Conservation (phyloP, 1,284 basidiomycete genomes). For the Macrocystidia cucumis region DNA sequence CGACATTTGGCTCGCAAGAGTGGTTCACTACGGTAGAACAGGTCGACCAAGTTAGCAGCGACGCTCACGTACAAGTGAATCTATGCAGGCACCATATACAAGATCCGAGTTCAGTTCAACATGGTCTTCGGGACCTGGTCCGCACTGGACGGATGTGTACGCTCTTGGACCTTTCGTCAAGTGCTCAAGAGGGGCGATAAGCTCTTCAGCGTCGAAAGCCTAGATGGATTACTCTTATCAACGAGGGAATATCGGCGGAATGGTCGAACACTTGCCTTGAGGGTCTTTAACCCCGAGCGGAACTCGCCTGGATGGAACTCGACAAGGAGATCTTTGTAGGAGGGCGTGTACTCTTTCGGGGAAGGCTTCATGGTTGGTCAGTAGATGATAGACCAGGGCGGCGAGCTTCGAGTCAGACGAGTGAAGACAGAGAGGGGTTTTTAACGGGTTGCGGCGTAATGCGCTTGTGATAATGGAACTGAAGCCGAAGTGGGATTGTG, state of each 20-base stretch:
- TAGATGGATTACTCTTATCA: too few relatives aligned
- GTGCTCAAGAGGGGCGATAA: conserved; percentile 21
- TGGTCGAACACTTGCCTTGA: conserved; percentile 12
- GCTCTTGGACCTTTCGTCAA: conserved; percentile 21
- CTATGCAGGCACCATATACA: conserved; percentile 51
- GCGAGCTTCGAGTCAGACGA: too few relatives aligned
- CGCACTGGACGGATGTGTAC: conserved; percentile 37
- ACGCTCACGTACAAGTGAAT: conserved; percentile 7
- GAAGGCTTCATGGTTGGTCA: conserved; percentile 14
- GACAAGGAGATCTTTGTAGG: conserved; percentile 19
- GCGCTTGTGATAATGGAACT: too few relatives aligned
- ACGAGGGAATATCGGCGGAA: not conserved
- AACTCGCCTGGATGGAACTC: conserved; percentile 21
- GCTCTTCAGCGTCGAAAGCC: conserved; percentile 26
- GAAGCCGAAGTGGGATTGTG: too few relatives aligned
- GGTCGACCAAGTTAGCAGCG: not conserved
- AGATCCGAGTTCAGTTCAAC: conserved; percentile 59
- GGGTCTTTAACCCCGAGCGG: conserved; percentile 18
- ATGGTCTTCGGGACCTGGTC: conserved; percentile 35
- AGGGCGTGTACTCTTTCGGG: conserved; percentile 17
- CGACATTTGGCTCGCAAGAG: conserved; percentile 56
- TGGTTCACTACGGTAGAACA: conserved; percentile 42
- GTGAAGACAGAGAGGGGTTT: too few relatives aligned
- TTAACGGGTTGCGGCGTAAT: too few relatives aligned
- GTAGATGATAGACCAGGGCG: too few relatives aligned